Evolutionary conservation across 768 basidiomycete species (phyloP).

Genomic region (Termitomyces bulborhizus): DNA sequence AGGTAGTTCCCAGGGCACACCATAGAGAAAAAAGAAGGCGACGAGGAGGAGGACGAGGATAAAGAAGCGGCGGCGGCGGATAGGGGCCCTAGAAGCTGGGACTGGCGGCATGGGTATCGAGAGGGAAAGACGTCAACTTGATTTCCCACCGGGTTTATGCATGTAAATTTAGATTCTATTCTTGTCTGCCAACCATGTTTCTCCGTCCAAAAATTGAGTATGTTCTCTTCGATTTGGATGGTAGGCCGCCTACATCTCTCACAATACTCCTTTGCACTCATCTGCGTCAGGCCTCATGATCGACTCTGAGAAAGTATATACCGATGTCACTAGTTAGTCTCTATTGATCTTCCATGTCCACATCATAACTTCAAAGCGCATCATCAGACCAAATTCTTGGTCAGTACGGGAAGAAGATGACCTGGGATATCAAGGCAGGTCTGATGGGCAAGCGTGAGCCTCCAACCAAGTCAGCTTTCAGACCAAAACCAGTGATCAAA

Average conservation of each 20-base stretch:
- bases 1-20: conserved; percentile 36
- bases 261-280: neutral
- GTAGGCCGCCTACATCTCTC: conserved; percentile 22
- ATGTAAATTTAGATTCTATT: neutral
- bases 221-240: conserved; percentile 73
- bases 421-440: conserved; percentile 86
- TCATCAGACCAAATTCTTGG: conserved; percentile 63
- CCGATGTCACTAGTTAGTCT: conserved; percentile 67
- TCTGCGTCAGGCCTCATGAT: conserved; percentile 55
- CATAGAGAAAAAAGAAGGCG: conserved; percentile 32
- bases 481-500: neutral
- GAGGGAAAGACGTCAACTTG: neutral
- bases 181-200: conserved; percentile 2
- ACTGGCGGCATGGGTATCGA: conserved; percentile 13
- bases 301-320: conserved; percentile 73
- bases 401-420: conserved; percentile 69
- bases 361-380: neutral
- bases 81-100: conserved; percentile 13
- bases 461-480: neutral
- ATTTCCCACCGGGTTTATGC: neutral
- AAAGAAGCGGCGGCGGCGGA: conserved; percentile 44
- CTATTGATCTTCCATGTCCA: neutral
- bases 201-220: conserved; percentile 39
- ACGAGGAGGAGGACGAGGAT: conserved; percentile 30
- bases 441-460: conserved; percentile 78